phyloP scores from a whole-genome alignment of 768 basidiomycete species.

The Rhodotorula toruloides region DNA sequence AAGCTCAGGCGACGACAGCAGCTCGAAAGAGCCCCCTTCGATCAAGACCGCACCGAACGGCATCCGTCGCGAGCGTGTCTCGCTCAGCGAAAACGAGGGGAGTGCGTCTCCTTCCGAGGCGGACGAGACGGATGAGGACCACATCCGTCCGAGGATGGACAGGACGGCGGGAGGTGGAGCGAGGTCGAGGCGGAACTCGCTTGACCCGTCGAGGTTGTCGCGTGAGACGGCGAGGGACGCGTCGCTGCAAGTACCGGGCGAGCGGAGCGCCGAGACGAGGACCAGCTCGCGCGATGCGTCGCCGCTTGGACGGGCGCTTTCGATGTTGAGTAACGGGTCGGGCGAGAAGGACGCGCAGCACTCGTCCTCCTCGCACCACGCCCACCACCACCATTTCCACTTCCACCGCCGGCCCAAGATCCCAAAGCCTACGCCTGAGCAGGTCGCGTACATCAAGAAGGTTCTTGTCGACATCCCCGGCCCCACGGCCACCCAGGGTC shows the following conservation, averaged over 20 bases:
- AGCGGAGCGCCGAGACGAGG: neutral
- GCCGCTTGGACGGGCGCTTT: slow-evolving; percentile 29
- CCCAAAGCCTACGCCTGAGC: slow-evolving; percentile 35
- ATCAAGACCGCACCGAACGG: slow-evolving; percentile 14
- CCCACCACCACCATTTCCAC: slow-evolving; percentile 1
- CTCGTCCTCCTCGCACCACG: too few relatives aligned
- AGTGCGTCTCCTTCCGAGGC: slow-evolving; percentile 21
- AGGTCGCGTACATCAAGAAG: slow-evolving; percentile 40
- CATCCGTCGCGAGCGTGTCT: neutral
- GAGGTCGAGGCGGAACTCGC: slow-evolving; percentile 28
- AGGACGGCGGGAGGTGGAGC: neutral
- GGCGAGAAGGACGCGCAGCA: neutral
- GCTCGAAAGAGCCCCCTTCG: neutral
- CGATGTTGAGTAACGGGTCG: slow-evolving; percentile 7
- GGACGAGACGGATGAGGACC: slow-evolving; percentile 31
- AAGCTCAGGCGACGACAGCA: slow-evolving; percentile 1
- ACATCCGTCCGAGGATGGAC: neutral
- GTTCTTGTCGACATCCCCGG: slow-evolving; percentile 40
- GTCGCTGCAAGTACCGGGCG: neutral
- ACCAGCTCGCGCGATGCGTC: slow-evolving; percentile 23
- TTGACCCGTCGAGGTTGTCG: slow-evolving; percentile 36
- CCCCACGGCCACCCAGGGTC: slow-evolving; percentile 8
- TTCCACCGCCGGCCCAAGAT: slow-evolving; percentile 28
- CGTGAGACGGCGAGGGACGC: neutral
- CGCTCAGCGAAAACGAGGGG: slow-evolving; percentile 22